Conservation (phyloP, 768 basidiomycete genomes). For the Vishniacozyma victoriae region DNA sequence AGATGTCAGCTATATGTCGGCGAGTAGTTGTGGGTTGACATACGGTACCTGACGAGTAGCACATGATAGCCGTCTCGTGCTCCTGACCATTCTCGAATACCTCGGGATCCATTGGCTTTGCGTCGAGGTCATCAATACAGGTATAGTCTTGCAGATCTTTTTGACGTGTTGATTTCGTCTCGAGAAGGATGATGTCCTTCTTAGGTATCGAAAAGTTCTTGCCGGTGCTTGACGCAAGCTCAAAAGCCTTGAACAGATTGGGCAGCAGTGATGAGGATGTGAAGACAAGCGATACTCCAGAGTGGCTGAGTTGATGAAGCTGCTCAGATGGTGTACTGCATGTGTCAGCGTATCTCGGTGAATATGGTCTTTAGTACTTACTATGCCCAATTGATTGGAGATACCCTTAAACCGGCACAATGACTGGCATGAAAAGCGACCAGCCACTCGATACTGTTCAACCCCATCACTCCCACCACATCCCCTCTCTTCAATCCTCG, state of each 20-base stretch:
- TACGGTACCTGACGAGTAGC: not conserved
- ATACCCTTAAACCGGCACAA: conserved; percentile 63
- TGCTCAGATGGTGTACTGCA: conserved; percentile 64
- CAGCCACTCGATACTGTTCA: conserved; percentile 61
- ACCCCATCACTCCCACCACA: conserved; percentile 58
- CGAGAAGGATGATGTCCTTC: conserved; percentile 57
- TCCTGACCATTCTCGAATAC: conserved; percentile 12
- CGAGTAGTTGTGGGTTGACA: not conserved
- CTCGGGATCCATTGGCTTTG: not conserved
- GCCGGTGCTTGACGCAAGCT: conserved; percentile 41
- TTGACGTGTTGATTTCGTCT: conserved; percentile 11
- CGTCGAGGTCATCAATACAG: conserved; percentile 18
- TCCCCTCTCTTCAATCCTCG: conserved; percentile 53
- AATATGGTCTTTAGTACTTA: conserved; percentile 9
- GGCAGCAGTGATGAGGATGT: conserved; percentile 57
- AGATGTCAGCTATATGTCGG: not conserved
- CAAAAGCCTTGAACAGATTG: conserved; percentile 57
- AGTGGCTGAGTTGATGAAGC: conserved; percentile 64
- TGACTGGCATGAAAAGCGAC: conserved; percentile 49
- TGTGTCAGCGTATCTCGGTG: not conserved
- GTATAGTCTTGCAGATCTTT: conserved; percentile 1
- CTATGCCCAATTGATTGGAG: conserved; percentile 58
- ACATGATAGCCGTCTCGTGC: conserved; percentile 25
- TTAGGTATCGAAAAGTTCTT: conserved; percentile 43
- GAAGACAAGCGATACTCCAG: conserved; percentile 59